These are phyloP conservation scores for Byssothecium circinans DNA, from an alignment of 2,329 filamentous ascomycete genomes.

Conservation along the genomic window DNA sequence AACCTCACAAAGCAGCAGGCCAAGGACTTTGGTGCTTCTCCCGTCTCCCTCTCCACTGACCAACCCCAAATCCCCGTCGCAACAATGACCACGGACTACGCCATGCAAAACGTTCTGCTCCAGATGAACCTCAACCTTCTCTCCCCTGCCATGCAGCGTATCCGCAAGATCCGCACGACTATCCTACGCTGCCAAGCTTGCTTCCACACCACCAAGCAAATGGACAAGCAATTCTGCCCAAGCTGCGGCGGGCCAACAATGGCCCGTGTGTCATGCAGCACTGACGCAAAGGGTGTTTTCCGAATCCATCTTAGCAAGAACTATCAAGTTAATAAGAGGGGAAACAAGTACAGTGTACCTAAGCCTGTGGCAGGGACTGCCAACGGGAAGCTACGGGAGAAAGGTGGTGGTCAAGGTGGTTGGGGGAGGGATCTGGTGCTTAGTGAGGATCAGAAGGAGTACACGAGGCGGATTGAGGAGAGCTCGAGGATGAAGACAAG, in stretches of 20 bases:
- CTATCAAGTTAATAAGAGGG: conserved; percentile 93
- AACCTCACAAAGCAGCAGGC: conserved; percentile 86
- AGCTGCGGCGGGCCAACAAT: conserved; percentile 87
- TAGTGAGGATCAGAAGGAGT: conserved; percentile 96
- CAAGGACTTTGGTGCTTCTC: conserved; percentile 57
- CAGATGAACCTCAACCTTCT: conserved; percentile 93
- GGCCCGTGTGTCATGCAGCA: conserved; percentile 82
- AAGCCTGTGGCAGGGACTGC: conserved; percentile 82
- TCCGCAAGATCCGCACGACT: conserved; percentile 84
- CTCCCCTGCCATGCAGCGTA: conserved; percentile 74
- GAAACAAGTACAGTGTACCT: conserved; percentile 89
- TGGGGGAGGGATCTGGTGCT: conserved; percentile 86
- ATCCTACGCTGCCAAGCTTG: conserved; percentile 80
- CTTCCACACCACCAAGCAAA: conserved; percentile 82
- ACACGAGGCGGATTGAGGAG: conserved; percentile 63
- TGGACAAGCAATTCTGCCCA: conserved; percentile 88
- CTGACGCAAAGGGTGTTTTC: conserved; percentile 77
- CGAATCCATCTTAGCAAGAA: conserved; percentile 87
- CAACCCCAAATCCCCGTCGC: conserved; percentile 76
- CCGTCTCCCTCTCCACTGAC: conserved; percentile 43
- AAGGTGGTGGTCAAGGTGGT: conserved; percentile 77
- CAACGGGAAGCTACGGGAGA: conserved; percentile 70
- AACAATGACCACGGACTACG: conserved; percentile 93
- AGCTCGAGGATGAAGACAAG: conserved; percentile 69
- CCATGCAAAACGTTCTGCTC: conserved; percentile 95